Base-by-base conservation (phyloP, 2,329 filamentous ascomycete species). In the Colletotrichum caudatum region DNA sequence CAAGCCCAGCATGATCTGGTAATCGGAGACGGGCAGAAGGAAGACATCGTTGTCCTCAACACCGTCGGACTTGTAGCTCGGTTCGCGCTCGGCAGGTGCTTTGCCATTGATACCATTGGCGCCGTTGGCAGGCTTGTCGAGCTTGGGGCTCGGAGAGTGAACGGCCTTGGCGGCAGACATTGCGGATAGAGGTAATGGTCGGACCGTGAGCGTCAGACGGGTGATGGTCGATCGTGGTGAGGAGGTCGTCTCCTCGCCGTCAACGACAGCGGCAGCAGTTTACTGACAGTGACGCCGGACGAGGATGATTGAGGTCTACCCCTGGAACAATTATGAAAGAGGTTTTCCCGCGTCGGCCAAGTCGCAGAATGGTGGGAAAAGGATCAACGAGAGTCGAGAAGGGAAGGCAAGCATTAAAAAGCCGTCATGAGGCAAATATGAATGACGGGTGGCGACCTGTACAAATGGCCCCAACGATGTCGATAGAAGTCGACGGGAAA, bases 1-100 rank as follows among this genome's bases (percentile, higher is more conserved):
- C 75, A 98, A 82, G 62, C 88, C 83, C 26, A 90, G 84, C 81
- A 97, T 87, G 74, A 94, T 82, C 82, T 93, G 89, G 84, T 96
- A 98, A 84, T 98, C 96, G 33, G 91, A 92, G 69, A 88, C 83
- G 46, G 95, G 94, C 29, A 99, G 90, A 64, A 93, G 89, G 83
- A 98, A 94, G 78, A 98, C 91, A 85, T 98, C 94, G 84, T 98
- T 92, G 84, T 99, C 93, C 75, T 89, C 87, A 66, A 98, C 93
- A 61, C 93, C 93, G 62, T 94, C 90, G 2, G 93, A 94, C 68
- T 90, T 88, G 84, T 94, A 95, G 77, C 92, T 90, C 61, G 84
- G 80, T 64, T 80, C 76, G 64, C 74, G 75, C 73, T 80, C 79
- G 46, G 64, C 62, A n/a, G 59, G 39, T 35, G 44, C 76, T 74